These are phyloP conservation scores for Hyaloperonospora arabidopsidis DNA, from an alignment of 352 stramenopile genomes.

Conservation along the genomic window DNA sequence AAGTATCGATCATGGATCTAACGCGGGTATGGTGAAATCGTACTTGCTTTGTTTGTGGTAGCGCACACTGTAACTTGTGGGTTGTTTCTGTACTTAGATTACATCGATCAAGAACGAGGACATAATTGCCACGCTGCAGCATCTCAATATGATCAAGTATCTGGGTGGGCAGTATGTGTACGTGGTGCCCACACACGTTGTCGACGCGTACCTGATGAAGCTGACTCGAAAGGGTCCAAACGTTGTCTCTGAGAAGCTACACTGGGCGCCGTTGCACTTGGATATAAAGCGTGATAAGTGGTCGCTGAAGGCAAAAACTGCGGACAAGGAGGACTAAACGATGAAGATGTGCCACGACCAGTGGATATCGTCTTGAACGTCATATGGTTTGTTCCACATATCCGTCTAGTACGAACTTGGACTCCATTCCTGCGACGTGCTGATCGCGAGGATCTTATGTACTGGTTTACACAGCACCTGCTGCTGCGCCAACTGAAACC, in stretches of 20 bases:
- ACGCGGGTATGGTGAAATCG: slow-evolving; percentile 52
- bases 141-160: slow-evolving; percentile 98
- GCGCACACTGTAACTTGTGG: neutral
- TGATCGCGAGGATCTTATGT: no score
- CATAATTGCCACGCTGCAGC: slow-evolving; percentile 97
- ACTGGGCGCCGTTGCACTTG: slow-evolving; percentile 74
- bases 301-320: slow-evolving; percentile 69
- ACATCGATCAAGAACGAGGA: slow-evolving; percentile 95
- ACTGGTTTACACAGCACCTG: no score
- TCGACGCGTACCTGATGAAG: slow-evolving; percentile 81
- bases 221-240: slow-evolving; percentile 70
- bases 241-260: slow-evolving; percentile 66
- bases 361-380: no score
- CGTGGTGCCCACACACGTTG: slow-evolving; percentile 88
- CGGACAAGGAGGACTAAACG: slow-evolving; percentile 62
- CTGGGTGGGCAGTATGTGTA: slow-evolving; percentile 99
- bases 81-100: slow-evolving; percentile 24
- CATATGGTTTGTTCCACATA: no score
- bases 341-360: neutral
- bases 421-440: no score
- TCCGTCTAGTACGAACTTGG: no score
- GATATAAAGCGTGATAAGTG: slow-evolving; percentile 85
- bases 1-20: slow-evolving; percentile 94
- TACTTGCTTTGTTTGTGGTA: slow-evolving; percentile 8
- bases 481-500: no score